phyloP scores from a whole-genome alignment of 2,329 filamentous ascomycete species.

The Aaosphaeria arxii region DNA sequence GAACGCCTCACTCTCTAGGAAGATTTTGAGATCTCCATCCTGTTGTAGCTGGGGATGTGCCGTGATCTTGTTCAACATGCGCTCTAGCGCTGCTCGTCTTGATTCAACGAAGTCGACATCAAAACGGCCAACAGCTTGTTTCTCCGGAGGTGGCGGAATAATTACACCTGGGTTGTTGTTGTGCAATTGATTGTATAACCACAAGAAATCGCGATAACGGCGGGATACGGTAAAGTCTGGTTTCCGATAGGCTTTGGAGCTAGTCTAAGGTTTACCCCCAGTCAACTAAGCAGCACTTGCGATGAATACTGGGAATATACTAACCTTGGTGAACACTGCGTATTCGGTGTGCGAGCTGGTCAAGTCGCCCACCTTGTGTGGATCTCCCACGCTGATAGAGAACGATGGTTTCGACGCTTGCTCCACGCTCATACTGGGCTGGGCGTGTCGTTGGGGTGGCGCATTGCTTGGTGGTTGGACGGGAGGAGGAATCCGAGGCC shows the following conservation, averaged over 20 bases:
- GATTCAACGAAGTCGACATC: constrained; percentile 96
- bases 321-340: constrained; percentile 87
- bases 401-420: constrained; percentile 92
- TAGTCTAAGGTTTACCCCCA: constrained; percentile 58
- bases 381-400: constrained; percentile 88
- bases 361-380: constrained; percentile 94
- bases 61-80: constrained; percentile 96
- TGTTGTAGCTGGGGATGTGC: constrained; percentile 87
- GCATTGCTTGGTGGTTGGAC: constrained; percentile 53
- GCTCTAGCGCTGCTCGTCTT: constrained; percentile 83
- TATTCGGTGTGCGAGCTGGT: constrained; percentile 98
- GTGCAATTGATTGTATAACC: constrained; percentile 94
- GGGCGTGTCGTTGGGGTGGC: constrained; percentile 50
- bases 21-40: constrained; percentile 90
- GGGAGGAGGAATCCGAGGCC: constrained; percentile 64
- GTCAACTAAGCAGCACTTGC: no score
- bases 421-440: constrained; percentile 85
- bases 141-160: constrained; percentile 93
- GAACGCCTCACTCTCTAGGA: constrained; percentile 93
- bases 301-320: neutral
- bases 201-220: constrained; percentile 93
- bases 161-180: constrained; percentile 93
- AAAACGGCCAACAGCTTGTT: constrained; percentile 94
- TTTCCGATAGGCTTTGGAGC: constrained; percentile 92
- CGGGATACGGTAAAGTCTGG: constrained; percentile 90